phyloP scores from a whole-genome alignment of 495 filamentous ascomycete species.

The Hyaloscypha variabilis region DNA sequence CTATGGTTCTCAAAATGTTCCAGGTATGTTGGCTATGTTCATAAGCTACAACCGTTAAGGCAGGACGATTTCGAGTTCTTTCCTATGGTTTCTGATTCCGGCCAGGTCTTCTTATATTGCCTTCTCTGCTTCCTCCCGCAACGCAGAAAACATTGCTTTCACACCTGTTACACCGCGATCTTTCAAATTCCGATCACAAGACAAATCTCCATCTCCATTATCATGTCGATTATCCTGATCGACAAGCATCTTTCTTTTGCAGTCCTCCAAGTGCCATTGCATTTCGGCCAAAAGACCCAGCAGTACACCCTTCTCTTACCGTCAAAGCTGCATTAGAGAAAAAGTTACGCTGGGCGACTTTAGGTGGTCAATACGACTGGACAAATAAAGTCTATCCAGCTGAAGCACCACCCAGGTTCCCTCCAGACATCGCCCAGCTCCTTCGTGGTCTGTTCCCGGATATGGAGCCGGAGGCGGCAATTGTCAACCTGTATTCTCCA shows the following conservation, averaged over 20 bases:
- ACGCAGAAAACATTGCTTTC: constrained; percentile 70
- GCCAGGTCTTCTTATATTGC: constrained; percentile 74
- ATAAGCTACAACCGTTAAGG: neutral
- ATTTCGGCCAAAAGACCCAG: constrained; percentile 69
- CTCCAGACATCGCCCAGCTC: constrained; percentile 67
- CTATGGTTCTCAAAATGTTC: constrained; percentile 12
- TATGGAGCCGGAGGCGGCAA: constrained; percentile 80
- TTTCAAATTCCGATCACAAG: constrained; percentile 71
- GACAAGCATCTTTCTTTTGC: constrained; percentile 47
- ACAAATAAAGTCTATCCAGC: constrained; percentile 77
- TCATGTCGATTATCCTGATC: constrained; percentile 66
- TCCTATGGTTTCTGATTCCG: constrained; percentile 13
- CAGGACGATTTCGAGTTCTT: neutral
- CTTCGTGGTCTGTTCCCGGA: constrained; percentile 68
- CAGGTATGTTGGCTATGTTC: constrained; percentile 8
- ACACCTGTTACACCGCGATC: constrained; percentile 76
- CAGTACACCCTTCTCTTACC: constrained; percentile 68
- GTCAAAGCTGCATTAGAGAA: constrained; percentile 67
- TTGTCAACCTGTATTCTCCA: constrained; percentile 87
- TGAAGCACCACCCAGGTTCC: constrained; percentile 69
- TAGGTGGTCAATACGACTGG: constrained; percentile 96
- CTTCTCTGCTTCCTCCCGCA: constrained; percentile 66
- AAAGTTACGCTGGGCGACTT: constrained; percentile 88
- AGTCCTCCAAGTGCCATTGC: constrained; percentile 35
- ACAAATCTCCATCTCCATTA: constrained; percentile 90